Conservation (phyloP, 345 rosid genomes). For the Citrus maxima region DNA sequence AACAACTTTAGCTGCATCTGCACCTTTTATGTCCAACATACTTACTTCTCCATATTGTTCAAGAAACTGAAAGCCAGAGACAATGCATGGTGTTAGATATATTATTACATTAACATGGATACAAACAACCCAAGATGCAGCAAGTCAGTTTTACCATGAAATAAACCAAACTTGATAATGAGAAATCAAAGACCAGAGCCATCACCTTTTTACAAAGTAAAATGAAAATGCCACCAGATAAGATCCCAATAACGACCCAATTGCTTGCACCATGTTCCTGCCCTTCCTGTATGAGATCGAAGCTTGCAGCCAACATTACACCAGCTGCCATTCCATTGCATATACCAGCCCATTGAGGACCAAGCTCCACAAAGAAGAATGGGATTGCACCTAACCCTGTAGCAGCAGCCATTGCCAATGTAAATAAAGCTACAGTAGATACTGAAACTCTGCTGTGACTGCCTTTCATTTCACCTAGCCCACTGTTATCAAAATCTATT, state of each 20-base stretch:
- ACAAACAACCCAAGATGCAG: slow-evolving; percentile 1
- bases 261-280: slow-evolving; percentile 82
- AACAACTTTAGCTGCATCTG: slow-evolving; percentile 92
- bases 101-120: neutral
- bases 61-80: slow-evolving; percentile 60
- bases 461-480: slow-evolving; percentile 46
- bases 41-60: slow-evolving; percentile 97
- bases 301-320: slow-evolving; percentile 99
- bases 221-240: slow-evolving; percentile 86
- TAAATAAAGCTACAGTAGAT: slow-evolving; percentile 86
- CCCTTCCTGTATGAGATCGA: slow-evolving; percentile 96
- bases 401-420: slow-evolving; percentile 98
- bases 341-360: slow-evolving; percentile 94
- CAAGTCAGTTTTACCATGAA: neutral
- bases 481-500: slow-evolving; percentile 39
- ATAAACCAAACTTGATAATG: neutral
- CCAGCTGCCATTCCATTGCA: slow-evolving; percentile 99
- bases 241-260: slow-evolving; percentile 87
- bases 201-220: slow-evolving; percentile 93
- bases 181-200: slow-evolving; percentile 3
- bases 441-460: slow-evolving; percentile 68
- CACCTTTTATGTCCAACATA: slow-evolving; percentile 97
- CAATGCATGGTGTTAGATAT: neutral
- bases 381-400: slow-evolving; percentile 99
- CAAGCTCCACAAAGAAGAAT: slow-evolving; percentile 96